Evolutionary conservation across 306 rosid genomes (phyloP).

Genomic region (Inga oerstediana): DNA sequence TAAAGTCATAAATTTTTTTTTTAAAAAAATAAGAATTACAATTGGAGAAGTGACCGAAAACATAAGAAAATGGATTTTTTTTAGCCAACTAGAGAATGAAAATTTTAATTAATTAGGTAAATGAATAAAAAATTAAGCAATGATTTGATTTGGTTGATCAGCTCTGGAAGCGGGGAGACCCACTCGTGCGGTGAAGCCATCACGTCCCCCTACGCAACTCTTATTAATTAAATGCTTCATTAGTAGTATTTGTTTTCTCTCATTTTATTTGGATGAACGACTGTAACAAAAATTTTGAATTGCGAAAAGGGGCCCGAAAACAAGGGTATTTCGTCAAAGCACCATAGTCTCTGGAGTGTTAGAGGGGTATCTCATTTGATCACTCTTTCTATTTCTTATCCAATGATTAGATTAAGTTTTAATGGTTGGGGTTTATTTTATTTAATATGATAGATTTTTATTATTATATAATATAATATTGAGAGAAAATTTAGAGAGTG

Average conservation of each 20-base stretch:
- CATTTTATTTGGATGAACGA: not conserved
- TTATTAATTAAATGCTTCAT: not conserved
- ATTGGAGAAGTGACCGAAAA: not conserved
- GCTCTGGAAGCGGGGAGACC: constrained; percentile 58
- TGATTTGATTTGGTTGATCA: constrained; percentile 29
- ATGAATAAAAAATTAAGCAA: constrained; percentile 18
- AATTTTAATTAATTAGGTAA: not conserved
- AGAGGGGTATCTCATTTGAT: too few species aligned
- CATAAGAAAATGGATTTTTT: not conserved
- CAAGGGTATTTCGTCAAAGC: constrained; percentile 41
- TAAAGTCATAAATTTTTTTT: not conserved
- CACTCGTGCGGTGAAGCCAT: constrained; percentile 77
- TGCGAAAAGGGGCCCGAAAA: constrained; percentile 52
- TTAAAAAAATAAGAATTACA: not conserved
- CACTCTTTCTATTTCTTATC: too few species aligned
- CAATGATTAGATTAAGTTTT: too few species aligned
- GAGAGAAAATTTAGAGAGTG: too few species aligned
- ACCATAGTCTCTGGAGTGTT: not conserved
- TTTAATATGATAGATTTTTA: too few species aligned
- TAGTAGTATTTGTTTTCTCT: not conserved
- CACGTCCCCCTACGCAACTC: constrained; percentile 45
- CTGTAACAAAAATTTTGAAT: constrained; percentile 40
- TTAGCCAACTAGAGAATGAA: not conserved
- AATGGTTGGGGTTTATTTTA: too few species aligned
- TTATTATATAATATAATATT: too few species aligned